Percentiles rank a stretch among this genome's conserved stretches.
Evolutionary conservation across 1,139 yeast genomes (phyloP).

Genomic region (Lodderomyces pseudojiufengensis): DNA sequence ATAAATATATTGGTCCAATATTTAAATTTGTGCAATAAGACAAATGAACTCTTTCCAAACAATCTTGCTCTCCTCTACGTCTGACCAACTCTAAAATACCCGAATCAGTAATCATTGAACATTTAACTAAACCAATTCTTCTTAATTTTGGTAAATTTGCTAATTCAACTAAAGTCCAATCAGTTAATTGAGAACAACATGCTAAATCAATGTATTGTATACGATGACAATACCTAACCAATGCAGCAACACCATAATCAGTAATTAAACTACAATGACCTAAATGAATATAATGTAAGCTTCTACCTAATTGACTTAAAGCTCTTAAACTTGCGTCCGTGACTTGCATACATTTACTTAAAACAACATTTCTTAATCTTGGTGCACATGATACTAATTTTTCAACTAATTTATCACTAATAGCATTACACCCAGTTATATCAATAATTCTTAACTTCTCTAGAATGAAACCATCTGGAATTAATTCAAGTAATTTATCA

Average conservation of each 20-base stretch:
- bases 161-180: conserved; percentile 74
- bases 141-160: conserved; percentile 76
- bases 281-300: conserved; percentile 83
- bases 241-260: conserved; percentile 75
- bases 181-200: conserved; percentile 87
- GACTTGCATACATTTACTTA: conserved; percentile 84
- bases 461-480: conserved; percentile 41
- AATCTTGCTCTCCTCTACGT: conserved; percentile 67
- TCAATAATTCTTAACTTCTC: conserved; percentile 71
- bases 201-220: conserved; percentile 94
- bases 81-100: conserved; percentile 79
- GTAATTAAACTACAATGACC: conserved; percentile 94
- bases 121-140: conserved; percentile 90
- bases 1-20: conserved; percentile 63
- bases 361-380: conserved; percentile 76
- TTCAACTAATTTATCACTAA: conserved; percentile 78
- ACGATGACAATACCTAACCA: conserved; percentile 77
- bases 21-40: conserved; percentile 86
- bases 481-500: conserved; percentile 54
- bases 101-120: conserved; percentile 81
- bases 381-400: conserved; percentile 77
- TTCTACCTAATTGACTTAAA: conserved; percentile 70
- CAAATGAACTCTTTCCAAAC: conserved; percentile 87
- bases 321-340: conserved; percentile 80
- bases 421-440: conserved; percentile 77